A percentile compares a stretch with the other conserved stretches of the same genome.
Evolutionary conservation across 192 early-diverging fungal genomes (phyloP).

Genomic region (Coemansia sp.): DNA sequence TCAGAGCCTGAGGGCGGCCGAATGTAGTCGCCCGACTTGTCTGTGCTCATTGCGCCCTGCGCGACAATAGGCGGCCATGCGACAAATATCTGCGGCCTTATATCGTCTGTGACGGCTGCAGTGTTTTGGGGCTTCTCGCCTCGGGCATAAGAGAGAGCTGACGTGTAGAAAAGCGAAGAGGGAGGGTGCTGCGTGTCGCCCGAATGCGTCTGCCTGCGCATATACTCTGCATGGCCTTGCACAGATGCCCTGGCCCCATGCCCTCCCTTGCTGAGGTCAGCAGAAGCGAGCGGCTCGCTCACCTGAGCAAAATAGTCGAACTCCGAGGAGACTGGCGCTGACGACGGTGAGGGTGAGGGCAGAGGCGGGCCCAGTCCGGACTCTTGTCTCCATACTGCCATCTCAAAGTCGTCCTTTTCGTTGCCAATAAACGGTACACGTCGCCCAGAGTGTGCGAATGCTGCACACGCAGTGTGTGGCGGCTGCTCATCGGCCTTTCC

Average conservation of each 20-base stretch:
- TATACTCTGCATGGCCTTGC: not conserved
- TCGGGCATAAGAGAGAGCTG: not conserved
- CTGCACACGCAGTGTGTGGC: too few species aligned
- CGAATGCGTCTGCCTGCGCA: not conserved
- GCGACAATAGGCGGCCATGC: slow-evolving; percentile 23
- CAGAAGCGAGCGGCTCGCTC: not conserved
- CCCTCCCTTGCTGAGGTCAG: not conserved
- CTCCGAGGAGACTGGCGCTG: not conserved
- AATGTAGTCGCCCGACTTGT: slow-evolving; percentile 27
- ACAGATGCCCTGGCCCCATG: slow-evolving; percentile 1
- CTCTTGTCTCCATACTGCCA: slow-evolving; percentile 31
- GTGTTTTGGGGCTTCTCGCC: not conserved
- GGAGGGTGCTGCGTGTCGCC: not conserved
- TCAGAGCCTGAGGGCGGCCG: not conserved
- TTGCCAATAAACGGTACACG: not conserved
- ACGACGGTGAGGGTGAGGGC: not conserved
- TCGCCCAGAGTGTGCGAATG: not conserved
- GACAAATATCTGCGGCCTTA: slow-evolving; percentile 28
- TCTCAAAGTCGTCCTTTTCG: slow-evolving; percentile 11
- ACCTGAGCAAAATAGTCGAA: not conserved
- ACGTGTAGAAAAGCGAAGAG: not conserved
- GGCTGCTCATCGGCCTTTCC: not conserved
- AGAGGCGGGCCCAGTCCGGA: slow-evolving; percentile 22
- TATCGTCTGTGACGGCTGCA: not conserved
- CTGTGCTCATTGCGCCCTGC: slow-evolving; percentile 26